phyloP scores from a whole-genome alignment of 306 rosid species.

The Gastrolobium villosum region DNA sequence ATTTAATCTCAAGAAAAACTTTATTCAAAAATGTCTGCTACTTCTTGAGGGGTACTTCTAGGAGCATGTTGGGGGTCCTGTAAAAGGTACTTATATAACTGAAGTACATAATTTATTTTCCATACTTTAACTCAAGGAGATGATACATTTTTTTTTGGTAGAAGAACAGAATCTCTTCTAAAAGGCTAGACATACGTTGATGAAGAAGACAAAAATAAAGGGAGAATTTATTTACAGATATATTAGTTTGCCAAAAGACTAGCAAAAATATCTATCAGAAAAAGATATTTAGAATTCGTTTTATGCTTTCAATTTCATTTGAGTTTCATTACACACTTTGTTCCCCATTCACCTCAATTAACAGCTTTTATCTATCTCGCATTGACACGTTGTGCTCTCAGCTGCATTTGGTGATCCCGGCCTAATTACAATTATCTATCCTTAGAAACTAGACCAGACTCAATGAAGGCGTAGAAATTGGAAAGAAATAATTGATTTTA shows the following conservation, averaged over 20 bases:
- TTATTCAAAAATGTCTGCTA: not conserved
- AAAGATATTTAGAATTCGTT: not conserved
- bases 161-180: not conserved
- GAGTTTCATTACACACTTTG: not conserved
- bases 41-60: not conserved
- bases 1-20: not conserved
- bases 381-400: not conserved
- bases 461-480: not conserved
- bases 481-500: not conserved
- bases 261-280: not conserved
- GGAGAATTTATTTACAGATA: not conserved
- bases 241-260: not conserved
- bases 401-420: not conserved
- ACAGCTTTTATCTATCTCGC: conserved; percentile 8
- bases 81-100: not conserved
- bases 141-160: not conserved
- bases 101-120: not conserved
- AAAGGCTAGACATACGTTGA: not conserved
- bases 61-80: not conserved
- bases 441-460: not conserved
- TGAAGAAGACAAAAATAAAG: not conserved
- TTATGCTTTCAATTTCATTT: conserved; percentile 26
- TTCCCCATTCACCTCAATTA: conserved; percentile 22
- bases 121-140: conserved; percentile 22
- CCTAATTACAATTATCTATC: not conserved